These are phyloP conservation scores for Lepidium didymum DNA, from an alignment of 345 rosid genomes.

Conservation along the genomic window DNA sequence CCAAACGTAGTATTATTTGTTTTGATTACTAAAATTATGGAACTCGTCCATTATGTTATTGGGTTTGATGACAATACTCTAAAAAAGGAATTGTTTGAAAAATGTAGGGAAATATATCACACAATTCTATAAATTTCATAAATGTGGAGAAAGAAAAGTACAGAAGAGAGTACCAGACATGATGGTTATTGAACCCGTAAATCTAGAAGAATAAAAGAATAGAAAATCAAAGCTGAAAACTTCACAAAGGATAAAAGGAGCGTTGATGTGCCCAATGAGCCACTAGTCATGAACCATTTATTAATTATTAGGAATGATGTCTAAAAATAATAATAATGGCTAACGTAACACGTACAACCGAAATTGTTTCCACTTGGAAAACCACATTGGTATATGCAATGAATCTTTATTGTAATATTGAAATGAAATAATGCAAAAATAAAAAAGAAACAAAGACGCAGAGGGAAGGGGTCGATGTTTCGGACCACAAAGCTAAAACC, in stretches of 20 bases:
- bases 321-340: background rate
- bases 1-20: no score
- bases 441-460: slow-evolving; percentile 15
- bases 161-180: slow-evolving; percentile 28
- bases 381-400: background rate
- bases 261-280: slow-evolving; percentile 23
- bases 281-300: background rate
- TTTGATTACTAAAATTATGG: no score
- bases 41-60: background rate
- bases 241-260: slow-evolving; percentile 20
- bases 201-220: slow-evolving; percentile 24
- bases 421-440: background rate
- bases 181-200: slow-evolving; percentile 26
- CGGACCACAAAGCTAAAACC: slow-evolving; percentile 26
- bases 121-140: background rate
- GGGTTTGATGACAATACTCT: no score
- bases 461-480: slow-evolving; percentile 31
- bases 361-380: slow-evolving; percentile 22
- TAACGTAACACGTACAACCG: slow-evolving; percentile 12
- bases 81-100: no score
- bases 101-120: background rate
- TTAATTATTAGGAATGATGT: background rate
- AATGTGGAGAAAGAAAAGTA: background rate
- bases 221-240: slow-evolving; percentile 24
- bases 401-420: slow-evolving; percentile 7